These are phyloP conservation scores for Spergularia bocconei DNA, from an alignment of 148 eudicot genomes.

Conservation along the genomic window DNA sequence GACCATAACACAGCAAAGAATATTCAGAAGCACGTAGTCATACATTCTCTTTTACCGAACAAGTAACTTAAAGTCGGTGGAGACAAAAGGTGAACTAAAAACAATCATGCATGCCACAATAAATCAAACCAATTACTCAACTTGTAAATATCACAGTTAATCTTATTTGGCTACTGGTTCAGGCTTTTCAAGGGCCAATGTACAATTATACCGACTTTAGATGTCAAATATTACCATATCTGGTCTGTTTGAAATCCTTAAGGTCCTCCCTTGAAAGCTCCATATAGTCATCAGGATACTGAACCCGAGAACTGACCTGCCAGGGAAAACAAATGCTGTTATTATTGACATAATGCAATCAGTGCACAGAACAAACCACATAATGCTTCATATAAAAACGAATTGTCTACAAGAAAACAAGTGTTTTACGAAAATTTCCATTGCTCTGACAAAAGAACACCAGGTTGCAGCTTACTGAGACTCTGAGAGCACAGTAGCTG, in stretches of 20 bases:
- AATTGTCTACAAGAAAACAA: not conserved
- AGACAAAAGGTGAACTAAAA: not conserved
- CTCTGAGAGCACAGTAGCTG: not conserved
- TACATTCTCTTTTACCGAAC: not conserved
- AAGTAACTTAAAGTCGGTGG: slow-evolving; percentile 3
- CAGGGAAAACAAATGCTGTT: slow-evolving; percentile 20
- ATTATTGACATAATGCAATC: slow-evolving; percentile 8
- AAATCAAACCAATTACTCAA: not conserved
- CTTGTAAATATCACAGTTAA: not conserved
- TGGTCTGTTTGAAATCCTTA: slow-evolving; percentile 90
- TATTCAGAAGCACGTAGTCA: too few species aligned
- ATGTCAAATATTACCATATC: slow-evolving; percentile 66
- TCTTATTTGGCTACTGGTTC: not conserved
- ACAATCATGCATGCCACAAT: not conserved
- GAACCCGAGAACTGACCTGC: slow-evolving; percentile 92
- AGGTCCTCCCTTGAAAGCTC: slow-evolving; percentile 92
- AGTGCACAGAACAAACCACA: not conserved
- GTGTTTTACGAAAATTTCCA: not conserved
- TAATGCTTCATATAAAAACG: not conserved
- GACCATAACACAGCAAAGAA: not conserved
- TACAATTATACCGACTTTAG: not conserved
- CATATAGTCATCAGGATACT: slow-evolving; percentile 82
- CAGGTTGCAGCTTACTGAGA: slow-evolving; percentile 1
- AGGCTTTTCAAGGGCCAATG: not conserved
- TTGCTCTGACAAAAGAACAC: not conserved